Percentiles rank a stretch among this genome's conserved stretches.
phyloP scores from a whole-genome alignment of 164 flowering plant genomes.

The Annona cherimola region DNA sequence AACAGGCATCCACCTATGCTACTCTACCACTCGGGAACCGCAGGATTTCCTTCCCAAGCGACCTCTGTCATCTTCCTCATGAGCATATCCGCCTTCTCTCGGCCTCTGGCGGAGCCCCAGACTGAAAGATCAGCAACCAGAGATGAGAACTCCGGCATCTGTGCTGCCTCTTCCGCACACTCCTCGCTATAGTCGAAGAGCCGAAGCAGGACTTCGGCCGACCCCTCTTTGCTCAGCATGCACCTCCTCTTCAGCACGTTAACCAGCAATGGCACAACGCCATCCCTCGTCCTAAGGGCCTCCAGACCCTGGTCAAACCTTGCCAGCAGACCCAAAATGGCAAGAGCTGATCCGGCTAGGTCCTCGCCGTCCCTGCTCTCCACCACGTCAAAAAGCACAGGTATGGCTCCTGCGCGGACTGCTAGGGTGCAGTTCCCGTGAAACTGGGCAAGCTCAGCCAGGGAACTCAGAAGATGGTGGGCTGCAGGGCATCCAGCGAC shows the following conservation, averaged over 20 bases:
- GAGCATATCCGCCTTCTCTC: slow-evolving; percentile 47
- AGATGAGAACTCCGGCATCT: slow-evolving; percentile 41
- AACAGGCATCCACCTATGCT: not conserved
- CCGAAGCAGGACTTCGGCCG: slow-evolving; percentile 46
- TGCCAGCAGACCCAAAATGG: slow-evolving; percentile 43
- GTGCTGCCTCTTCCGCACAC: slow-evolving; percentile 40
- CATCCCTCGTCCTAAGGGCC: slow-evolving; percentile 32
- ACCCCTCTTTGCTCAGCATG: slow-evolving; percentile 72
- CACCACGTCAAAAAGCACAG: slow-evolving; percentile 29
- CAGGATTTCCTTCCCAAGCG: slow-evolving; percentile 21
- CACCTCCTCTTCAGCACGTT: slow-evolving; percentile 51
- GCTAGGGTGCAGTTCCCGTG: slow-evolving; percentile 72
- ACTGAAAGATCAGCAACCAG: slow-evolving; percentile 62
- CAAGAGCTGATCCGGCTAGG: slow-evolving; percentile 44
- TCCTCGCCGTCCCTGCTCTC: slow-evolving; percentile 39
- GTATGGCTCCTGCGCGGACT: slow-evolving; percentile 47
- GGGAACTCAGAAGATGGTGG: slow-evolving; percentile 59
- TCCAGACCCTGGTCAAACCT: slow-evolving; percentile 55
- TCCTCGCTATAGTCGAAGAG: slow-evolving; percentile 59
- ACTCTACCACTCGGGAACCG: slow-evolving; percentile 18
- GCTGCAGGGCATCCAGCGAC: slow-evolving; percentile 12
- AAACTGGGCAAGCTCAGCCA: slow-evolving; percentile 65
- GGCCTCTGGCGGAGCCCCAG: slow-evolving; percentile 46
- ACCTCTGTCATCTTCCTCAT: slow-evolving; percentile 55
- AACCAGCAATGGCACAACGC: slow-evolving; percentile 37